These are phyloP conservation scores for Exophiala alcalophila DNA, from an alignment of 2,329 filamentous ascomycete genomes.

Conservation along the genomic window DNA sequence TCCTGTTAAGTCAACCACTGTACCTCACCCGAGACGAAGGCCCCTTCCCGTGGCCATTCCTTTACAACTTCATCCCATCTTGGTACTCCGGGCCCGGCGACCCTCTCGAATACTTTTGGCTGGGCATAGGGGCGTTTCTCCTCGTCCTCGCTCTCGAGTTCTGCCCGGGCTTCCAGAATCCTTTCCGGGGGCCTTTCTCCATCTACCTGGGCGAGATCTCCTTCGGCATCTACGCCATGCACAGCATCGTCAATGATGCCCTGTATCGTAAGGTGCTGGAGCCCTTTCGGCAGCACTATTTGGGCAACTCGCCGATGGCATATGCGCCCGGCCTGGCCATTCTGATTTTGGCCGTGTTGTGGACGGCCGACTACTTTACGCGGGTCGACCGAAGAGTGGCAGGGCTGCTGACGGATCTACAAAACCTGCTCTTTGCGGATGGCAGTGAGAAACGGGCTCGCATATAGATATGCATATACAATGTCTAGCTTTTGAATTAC, in stretches of 20 bases:
- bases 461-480: too few species aligned
- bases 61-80: slow-evolving; percentile 35
- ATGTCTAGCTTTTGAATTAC: too few species aligned
- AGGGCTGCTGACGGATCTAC: too few species aligned
- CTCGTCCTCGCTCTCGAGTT: slow-evolving; percentile 2
- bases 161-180: slow-evolving; percentile 5
- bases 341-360: slow-evolving; percentile 4
- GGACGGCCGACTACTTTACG: slow-evolving; percentile 11
- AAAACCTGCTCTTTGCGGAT: too few species aligned
- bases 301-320: slow-evolving; percentile 1
- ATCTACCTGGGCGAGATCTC: slow-evolving; percentile 11
- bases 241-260: neutral
- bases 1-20: neutral
- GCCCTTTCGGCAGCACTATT: neutral
- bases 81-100: slow-evolving; percentile 38
- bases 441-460: too few species aligned
- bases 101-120: slow-evolving; percentile 37
- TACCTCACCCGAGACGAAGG: neutral
- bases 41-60: slow-evolving; percentile 35
- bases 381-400: slow-evolving; percentile 1
- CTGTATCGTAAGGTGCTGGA: slow-evolving; percentile 1
- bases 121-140: slow-evolving; percentile 4
- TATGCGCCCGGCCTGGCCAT: slow-evolving; percentile 5
- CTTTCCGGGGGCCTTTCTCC: slow-evolving; percentile 1
- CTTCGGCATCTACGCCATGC: slow-evolving; percentile 14